Base-by-base conservation (phyloP, 1,284 basidiomycete species). In the Takashimella tepidaria region DNA sequence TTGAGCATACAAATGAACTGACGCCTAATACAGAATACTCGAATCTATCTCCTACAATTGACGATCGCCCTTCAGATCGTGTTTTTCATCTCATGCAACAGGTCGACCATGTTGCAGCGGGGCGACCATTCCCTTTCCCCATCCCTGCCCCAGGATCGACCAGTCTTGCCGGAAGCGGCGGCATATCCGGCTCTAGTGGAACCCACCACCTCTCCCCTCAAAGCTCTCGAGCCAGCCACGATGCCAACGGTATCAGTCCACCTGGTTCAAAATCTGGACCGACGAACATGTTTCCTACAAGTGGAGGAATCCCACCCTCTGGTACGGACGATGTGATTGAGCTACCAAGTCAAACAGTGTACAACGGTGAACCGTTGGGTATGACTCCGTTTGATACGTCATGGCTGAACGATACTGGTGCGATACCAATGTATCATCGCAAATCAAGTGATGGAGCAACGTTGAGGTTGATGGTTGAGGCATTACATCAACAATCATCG, bases 361-460 rank as follows among this genome's bases (percentile, higher is more conserved):
- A 60, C 55, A 60, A 57, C 23, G 62, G 63, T 11, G 64, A 64
- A 27, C 58, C 58, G 5, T 24, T 62, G 16, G 54, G 49, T 11
- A 51, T 63, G 50, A 63, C 61, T 0, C 66, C 67, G 2, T 66
- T 64, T 47, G 66, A 69, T 8, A 61, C 63, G 3, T 59, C 64
- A 2, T 69, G 68, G 68, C 51, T 65, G 24, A 65, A 59, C 0
- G 64, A 69, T 2, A 54, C 58, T 13, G 54, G 53, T 1, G 51
- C 60, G n/a, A 49, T 65, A 22, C 49, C 63, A 11, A 61, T 64
- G 47, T 65, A 66, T 51, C 62, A 63, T 42, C 62, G 68, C 25
- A 67, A 68, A 45, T 61, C 58, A 31, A 57, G 55, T 22, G 68
- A 70, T 41, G 67, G 61, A 6, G 37, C 57, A 4, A 57, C 65